Evolutionary conservation across 2,329 filamentous ascomycete genomes (phyloP).

Genomic region (Fusarium verticillioides): DNA sequence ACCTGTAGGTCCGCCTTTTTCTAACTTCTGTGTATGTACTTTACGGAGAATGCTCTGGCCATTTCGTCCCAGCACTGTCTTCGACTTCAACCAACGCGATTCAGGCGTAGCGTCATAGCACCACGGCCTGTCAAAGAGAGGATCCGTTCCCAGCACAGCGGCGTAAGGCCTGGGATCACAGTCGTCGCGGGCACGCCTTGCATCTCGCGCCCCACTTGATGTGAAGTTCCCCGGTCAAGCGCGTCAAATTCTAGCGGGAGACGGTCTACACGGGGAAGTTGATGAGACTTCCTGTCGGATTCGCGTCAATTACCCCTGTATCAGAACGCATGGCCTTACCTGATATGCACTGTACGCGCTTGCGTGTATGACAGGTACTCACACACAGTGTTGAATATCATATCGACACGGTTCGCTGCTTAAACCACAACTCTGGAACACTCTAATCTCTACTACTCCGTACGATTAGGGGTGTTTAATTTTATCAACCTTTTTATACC

Average conservation of each 20-base stretch:
- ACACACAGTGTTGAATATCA: slow-evolving; percentile 2
- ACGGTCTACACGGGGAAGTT: slow-evolving; percentile 36
- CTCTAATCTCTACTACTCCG: slow-evolving; percentile 41
- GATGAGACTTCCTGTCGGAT: slow-evolving; percentile 30
- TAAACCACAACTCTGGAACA: slow-evolving; percentile 37
- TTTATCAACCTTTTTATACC: slow-evolving; percentile 43
- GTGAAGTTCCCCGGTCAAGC: slow-evolving; percentile 40
- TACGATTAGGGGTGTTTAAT: slow-evolving; percentile 39
- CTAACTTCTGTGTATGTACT: not conserved
- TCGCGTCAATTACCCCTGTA: slow-evolving; percentile 30
- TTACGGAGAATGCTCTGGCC: not conserved
- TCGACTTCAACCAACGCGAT: slow-evolving; percentile 34
- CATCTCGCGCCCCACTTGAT: slow-evolving; percentile 43
- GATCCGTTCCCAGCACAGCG: slow-evolving; percentile 48
- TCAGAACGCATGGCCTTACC: not conserved
- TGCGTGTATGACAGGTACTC: not conserved
- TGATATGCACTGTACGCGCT: slow-evolving; percentile 43
- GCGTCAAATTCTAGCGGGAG: slow-evolving; percentile 26
- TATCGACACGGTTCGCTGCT: slow-evolving; percentile 41
- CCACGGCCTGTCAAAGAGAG: slow-evolving; percentile 43
- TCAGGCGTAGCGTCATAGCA: slow-evolving; percentile 43
- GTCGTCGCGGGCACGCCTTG: slow-evolving; percentile 36
- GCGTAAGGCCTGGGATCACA: slow-evolving; percentile 37
- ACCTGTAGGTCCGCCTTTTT: not conserved
- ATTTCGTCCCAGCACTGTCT: slow-evolving; percentile 18